phyloP scores from a whole-genome alignment of 352 stramenopile species.

The Pythium biforme region DNA sequence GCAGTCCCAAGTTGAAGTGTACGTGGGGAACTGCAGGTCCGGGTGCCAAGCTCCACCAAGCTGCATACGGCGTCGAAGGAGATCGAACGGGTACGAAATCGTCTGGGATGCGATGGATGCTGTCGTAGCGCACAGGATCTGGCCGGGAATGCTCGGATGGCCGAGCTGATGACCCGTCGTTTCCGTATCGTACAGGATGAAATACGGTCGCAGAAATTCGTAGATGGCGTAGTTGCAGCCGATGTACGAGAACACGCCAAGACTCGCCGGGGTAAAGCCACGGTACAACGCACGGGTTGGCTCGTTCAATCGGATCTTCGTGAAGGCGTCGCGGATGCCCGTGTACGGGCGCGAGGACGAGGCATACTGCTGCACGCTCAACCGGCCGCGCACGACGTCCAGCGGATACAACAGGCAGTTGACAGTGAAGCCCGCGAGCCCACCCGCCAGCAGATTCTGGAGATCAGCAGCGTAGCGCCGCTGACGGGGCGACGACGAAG shows the following conservation, averaged over 20 bases:
- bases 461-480: slow-evolving; percentile 34
- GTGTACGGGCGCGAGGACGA: slow-evolving; percentile 33
- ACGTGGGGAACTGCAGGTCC: slow-evolving; percentile 61
- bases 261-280: slow-evolving; percentile 62
- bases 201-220: slow-evolving; percentile 75
- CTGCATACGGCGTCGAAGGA: slow-evolving; percentile 79
- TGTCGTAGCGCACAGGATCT: slow-evolving; percentile 74
- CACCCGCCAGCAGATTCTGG: slow-evolving; percentile 61
- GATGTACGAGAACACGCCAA: slow-evolving; percentile 83
- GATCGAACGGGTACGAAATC: slow-evolving; percentile 78
- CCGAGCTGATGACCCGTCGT: slow-evolving; percentile 49
- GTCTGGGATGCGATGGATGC: slow-evolving; percentile 72
- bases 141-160: slow-evolving; percentile 66
- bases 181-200: slow-evolving; percentile 71
- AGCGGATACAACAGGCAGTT: slow-evolving; percentile 76
- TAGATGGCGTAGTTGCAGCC: slow-evolving; percentile 85
- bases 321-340: slow-evolving; percentile 56
- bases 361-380: slow-evolving; percentile 74
- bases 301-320: slow-evolving; percentile 46
- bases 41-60: slow-evolving; percentile 68
- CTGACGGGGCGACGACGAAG: background rate
- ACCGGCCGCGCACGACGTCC: slow-evolving; percentile 68
- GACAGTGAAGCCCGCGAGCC: slow-evolving; percentile 63
- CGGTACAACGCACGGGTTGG: slow-evolving; percentile 67
- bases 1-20: slow-evolving; percentile 73